Conservation (phyloP, 2,329 filamentous ascomycete species). For the Fusarium cyanostomum region DNA sequence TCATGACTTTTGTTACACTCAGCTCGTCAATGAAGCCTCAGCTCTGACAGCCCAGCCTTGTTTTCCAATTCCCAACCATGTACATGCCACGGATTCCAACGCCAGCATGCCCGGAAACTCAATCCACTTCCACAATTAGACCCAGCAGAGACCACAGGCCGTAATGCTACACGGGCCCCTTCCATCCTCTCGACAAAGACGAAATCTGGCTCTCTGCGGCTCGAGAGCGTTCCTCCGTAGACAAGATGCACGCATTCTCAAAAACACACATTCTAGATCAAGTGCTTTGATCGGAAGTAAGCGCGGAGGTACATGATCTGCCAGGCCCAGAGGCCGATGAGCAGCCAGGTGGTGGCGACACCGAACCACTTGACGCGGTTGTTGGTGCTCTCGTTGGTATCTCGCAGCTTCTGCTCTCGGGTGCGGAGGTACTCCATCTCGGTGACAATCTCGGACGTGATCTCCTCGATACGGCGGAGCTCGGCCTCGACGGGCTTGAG, state of each 20-base stretch:
- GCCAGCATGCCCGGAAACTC: slow-evolving; percentile 37
- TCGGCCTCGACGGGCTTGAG: slow-evolving; percentile 97
- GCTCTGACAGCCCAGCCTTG: slow-evolving; percentile 20
- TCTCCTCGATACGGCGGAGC: slow-evolving; percentile 89
- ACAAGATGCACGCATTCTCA: slow-evolving; percentile 25
- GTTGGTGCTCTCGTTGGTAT: slow-evolving; percentile 99
- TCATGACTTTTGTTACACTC: slow-evolving; percentile 44
- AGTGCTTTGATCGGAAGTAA: slow-evolving; percentile 79
- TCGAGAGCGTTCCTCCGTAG: slow-evolving; percentile 12
- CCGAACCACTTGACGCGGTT: slow-evolving; percentile 99
- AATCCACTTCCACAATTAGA: slow-evolving; percentile 33
- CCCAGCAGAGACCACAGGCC: slow-evolving; percentile 6
- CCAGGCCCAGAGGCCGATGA: slow-evolving; percentile 91
- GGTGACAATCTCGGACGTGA: slow-evolving; percentile 84
- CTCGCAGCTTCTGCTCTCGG: slow-evolving; percentile 93
- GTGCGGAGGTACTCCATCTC: slow-evolving; percentile 96
- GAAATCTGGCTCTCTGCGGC: slow-evolving; percentile 9
- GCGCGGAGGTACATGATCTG: slow-evolving; percentile 97
- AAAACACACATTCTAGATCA: slow-evolving; percentile 46
- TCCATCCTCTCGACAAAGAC: slow-evolving; percentile 11
- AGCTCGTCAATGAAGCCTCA: slow-evolving; percentile 32
- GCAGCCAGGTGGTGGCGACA: slow-evolving; percentile 88
- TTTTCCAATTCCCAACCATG: slow-evolving; percentile 37
- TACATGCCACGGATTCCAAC: slow-evolving; percentile 43
- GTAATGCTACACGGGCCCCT: slow-evolving; percentile 3